Evolutionary conservation across 768 basidiomycete species (phyloP), one percentile per base, ranked within the genome.

Genomic region (Boletus rubescentipes): DNA sequence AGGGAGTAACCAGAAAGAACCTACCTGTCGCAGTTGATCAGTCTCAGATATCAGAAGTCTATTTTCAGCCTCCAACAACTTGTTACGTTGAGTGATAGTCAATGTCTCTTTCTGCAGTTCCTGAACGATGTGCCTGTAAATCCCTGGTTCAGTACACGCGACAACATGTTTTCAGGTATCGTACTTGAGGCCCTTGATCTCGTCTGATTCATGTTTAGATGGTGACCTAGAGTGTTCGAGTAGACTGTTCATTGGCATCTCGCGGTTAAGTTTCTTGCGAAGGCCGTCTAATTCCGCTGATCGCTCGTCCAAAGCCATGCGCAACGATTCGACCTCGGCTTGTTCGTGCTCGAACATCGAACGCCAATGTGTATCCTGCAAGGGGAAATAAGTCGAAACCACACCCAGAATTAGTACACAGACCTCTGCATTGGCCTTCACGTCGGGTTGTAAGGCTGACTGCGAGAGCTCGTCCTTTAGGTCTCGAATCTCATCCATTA

Each of bases 81-180:
- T 85, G 66, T 83, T 84, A 55, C 80, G 80, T 55, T 91, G 87
- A 8, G 79, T 70, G 2, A 80, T 67, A 23, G 77, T 72, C 3
- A 82, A 65, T 61, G 84, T 90, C 71, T 97, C 94, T 61, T 89
- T 87, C 64, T 91, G 89, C 37, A 97, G 76, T 61, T 93, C 89
- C 65, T 91, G 87, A 20, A 97, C 84, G 62, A 97, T 91, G 63
- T 92, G 87, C 71, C 90, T 91, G 55, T 1, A 16, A 48, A 46
- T 15, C 10, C 23, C 12, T 18, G 18, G 45, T 16, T 56, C 42
- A 65, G 37, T 48, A 49, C 16, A 32, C 8, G 7, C 10, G 39
- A 30, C 12, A 26, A 20, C n/a, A 14, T 35, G 38, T 32, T 37
- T 30, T 43, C 9, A 45, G 23, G 29, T 18, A 51, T 42, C 55